Evolutionary conservation across 2,329 filamentous ascomycete genomes (phyloP), one percentile per base, ranked within the genome.

Genomic region (Stagonosporopsis vannaccii): DNA sequence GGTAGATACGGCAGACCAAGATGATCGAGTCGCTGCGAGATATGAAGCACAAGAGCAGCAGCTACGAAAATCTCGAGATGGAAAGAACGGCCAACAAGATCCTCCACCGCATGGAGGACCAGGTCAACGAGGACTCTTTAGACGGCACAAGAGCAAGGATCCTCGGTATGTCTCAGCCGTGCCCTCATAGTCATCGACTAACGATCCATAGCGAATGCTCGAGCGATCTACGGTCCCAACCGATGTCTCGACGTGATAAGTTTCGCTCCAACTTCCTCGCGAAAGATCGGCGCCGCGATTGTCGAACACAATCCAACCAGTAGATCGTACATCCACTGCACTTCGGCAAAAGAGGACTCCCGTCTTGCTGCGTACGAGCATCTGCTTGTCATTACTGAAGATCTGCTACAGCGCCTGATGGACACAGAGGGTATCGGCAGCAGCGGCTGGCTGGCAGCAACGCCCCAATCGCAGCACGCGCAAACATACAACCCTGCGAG

Each of bases 191-290:
- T 7, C 15, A 4, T 5, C 4, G 23, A 25, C 39, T 62, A 23
- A 56, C 7, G 8, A 22, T 11, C 22, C 8, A 1, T 37, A 71
- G 70, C 72, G 58, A 75, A 75, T 60, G 73, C 73, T 35, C 61
- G 65, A 58, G 61, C 71, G 30, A 74, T 75, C 47, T 75, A 75
- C 65, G 72, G 73, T 30, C 57, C 70, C 44, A 69, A 65, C 58
- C 71, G 73, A 33, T 65, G 60, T 61, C 69, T 75, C 63, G 72
- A 75, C 63, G 62, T 74, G 51, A 68, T 75, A 64, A 74, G 67
- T 58, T 75, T 68, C 67, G 68, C 69, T 22, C 65, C 66, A 45
- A 69, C 67, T 59, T 72, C 69, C 33, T 69, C 68, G 56, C 66
- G 65, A 62, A 71, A 66, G 63, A 71, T 71, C 57, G 69, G 61